Evolutionary conservation across 2,329 filamentous ascomycete species (phyloP).

Genomic region (Dothideomycetes sp.): DNA sequence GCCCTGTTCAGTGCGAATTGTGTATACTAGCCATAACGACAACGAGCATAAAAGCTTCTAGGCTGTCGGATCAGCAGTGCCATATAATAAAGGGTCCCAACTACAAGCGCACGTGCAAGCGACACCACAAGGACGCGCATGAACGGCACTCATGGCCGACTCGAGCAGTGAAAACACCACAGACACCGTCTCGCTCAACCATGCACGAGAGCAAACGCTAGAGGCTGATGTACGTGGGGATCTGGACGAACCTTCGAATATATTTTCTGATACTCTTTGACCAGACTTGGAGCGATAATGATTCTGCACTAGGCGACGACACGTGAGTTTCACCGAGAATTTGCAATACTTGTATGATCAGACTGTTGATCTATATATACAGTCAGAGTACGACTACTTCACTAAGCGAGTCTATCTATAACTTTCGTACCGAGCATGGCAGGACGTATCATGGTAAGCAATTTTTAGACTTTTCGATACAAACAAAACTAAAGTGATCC

Average conservation of each 20-base stretch:
- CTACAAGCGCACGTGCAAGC: no score
- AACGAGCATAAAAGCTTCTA: no score
- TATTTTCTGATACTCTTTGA: not conserved
- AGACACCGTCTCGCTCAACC: constrained; percentile 13
- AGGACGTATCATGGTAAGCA: constrained; percentile 29
- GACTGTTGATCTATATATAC: constrained; percentile 8
- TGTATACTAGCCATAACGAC: no score
- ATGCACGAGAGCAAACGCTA: constrained; percentile 27
- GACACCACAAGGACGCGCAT: no score
- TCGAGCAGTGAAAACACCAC: not conserved
- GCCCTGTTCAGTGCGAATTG: no score
- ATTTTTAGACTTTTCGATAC: no score
- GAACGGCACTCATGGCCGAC: not conserved
- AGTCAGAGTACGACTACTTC: constrained; percentile 28
- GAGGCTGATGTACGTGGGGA: constrained; percentile 26
- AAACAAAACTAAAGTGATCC: no score
- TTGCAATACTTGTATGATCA: constrained; percentile 5
- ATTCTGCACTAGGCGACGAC: constrained; percentile 29
- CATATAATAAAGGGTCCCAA: no score
- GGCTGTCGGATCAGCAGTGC: no score
- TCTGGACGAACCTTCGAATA: not conserved
- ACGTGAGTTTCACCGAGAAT: constrained; percentile 15
- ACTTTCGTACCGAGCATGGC: constrained; percentile 29
- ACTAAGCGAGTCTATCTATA: constrained; percentile 28
- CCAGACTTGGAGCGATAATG: constrained; percentile 22